A percentile compares a stretch with the other conserved stretches of the same genome.
These are phyloP conservation scores for Fusarium graminum DNA, from an alignment of 2,329 filamentous ascomycete species.

Conservation along the genomic window DNA sequence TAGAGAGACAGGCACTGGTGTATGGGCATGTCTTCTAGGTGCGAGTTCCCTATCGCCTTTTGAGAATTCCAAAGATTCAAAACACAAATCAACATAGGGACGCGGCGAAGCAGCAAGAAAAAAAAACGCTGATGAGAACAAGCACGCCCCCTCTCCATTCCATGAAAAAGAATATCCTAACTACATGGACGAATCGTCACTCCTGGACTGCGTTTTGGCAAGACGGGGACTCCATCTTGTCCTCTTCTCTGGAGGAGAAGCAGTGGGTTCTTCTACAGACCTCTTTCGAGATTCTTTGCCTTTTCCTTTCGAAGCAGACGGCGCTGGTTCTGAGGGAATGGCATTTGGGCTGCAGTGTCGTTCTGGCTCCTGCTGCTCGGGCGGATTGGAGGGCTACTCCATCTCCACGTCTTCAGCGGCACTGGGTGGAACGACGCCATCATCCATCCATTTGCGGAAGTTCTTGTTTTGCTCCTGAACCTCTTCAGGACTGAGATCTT, in stretches of 20 bases:
- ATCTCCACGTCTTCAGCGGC: constrained; percentile 53
- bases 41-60: constrained; percentile 27
- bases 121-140: constrained; percentile 42
- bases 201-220: constrained; percentile 10
- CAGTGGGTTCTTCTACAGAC: constrained; percentile 1
- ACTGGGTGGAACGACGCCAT: constrained; percentile 58
- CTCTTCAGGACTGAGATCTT: constrained; percentile 82
- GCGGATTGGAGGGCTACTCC: constrained; percentile 44
- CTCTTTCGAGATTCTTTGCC: constrained; percentile 19
- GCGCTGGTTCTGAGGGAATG: background rate
- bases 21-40: constrained; percentile 20
- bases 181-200: constrained; percentile 9
- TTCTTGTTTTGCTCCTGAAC: constrained; percentile 80
- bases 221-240: constrained; percentile 21
- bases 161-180: constrained; percentile 13
- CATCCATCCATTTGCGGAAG: constrained; percentile 66
- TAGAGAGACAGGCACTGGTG: constrained; percentile 21
- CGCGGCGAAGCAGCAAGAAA: constrained; percentile 18
- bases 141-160: constrained; percentile 15
- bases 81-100: constrained; percentile 27
- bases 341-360: constrained; percentile 1
- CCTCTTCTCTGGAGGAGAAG: constrained; percentile 14
- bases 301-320: background rate
- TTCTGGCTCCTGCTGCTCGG: constrained; percentile 21
- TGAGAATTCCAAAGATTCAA: constrained; percentile 31